These are phyloP conservation scores for Candida sonorensis DNA, from an alignment of 805 yeast genomes.

Conservation along the genomic window DNA sequence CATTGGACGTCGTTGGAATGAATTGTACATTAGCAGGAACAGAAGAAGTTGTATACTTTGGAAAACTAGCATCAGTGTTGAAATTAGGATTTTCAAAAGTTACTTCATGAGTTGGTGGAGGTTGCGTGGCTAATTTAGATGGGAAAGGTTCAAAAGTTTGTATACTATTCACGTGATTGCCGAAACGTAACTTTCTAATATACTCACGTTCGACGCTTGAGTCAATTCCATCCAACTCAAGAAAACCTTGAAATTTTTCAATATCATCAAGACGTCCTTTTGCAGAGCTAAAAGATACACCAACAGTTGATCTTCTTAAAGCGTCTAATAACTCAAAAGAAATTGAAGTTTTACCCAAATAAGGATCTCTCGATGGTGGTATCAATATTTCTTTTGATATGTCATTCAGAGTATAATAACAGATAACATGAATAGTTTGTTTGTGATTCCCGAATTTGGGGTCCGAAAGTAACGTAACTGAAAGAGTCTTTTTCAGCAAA, in stretches of 20 bases:
- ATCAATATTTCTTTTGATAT: slow-evolving; percentile 50
- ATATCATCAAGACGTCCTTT: slow-evolving; percentile 9
- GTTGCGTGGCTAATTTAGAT: no score
- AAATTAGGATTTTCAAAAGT: no score
- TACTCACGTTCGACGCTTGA: no score
- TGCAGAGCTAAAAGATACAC: slow-evolving; percentile 28
- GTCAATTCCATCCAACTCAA: slow-evolving; percentile 20
- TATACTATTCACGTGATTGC: no score
- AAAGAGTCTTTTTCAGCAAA: slow-evolving; percentile 74
- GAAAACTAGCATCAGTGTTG: no score
- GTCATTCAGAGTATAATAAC: slow-evolving; percentile 74
- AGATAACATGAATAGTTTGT: slow-evolving; percentile 63
- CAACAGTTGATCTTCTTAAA: slow-evolving; percentile 50
- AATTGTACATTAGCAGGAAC: no score
- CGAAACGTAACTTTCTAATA: no score
- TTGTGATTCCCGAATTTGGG: slow-evolving; percentile 13
- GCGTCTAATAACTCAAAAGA: slow-evolving; percentile 46
- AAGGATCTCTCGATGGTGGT: slow-evolving; percentile 50
- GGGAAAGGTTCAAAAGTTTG: no score
- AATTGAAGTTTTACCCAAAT: slow-evolving; percentile 42
- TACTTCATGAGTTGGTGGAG: no score
- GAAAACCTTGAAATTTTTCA: slow-evolving; percentile 13
- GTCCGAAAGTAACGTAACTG: slow-evolving; percentile 42
- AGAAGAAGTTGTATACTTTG: no score
- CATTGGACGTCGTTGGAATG: no score